Percentiles rank a stretch among this genome's conserved stretches.
phyloP scores from a whole-genome alignment of 1,284 basidiomycete species.

The Boletus sp. region DNA sequence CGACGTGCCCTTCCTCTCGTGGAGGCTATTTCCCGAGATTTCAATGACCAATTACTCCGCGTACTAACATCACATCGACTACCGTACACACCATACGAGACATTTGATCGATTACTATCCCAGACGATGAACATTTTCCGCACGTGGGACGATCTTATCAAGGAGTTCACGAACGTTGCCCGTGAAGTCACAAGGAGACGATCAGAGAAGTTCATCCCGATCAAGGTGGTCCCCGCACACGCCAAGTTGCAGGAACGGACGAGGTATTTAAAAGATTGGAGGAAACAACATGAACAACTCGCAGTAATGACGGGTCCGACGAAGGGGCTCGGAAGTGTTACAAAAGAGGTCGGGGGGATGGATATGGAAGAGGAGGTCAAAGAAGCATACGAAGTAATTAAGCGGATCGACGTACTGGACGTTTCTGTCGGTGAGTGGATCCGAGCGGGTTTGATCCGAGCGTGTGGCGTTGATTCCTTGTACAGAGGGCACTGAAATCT shows the following conservation, averaged over 20 bases:
- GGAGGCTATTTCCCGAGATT: conserved; percentile 96
- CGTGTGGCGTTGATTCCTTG: conserved; percentile 4
- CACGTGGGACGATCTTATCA: conserved; percentile 96
- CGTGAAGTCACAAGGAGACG: conserved; percentile 92
- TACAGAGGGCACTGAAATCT: conserved; percentile 94
- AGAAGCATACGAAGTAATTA: conserved; percentile 91
- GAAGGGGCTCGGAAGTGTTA: conserved; percentile 71
- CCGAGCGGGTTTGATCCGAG: not conserved
- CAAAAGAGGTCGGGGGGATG: conserved; percentile 76
- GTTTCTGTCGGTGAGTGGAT: conserved; percentile 70
- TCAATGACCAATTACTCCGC: conserved; percentile 91
- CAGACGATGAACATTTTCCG: conserved; percentile 83
- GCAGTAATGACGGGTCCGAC: conserved; percentile 97
- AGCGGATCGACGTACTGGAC: conserved; percentile 94
- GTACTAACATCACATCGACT: conserved; percentile 88
- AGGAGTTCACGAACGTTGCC: conserved; percentile 97
- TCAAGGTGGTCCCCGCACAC: conserved; percentile 92
- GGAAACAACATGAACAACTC: conserved; percentile 96
- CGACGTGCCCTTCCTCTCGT: conserved; percentile 93
- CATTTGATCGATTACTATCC: conserved; percentile 83
- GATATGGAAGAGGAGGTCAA: conserved; percentile 98
- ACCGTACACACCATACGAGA: conserved; percentile 91
- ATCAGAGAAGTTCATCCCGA: conserved; percentile 92
- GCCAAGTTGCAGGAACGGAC: conserved; percentile 88
- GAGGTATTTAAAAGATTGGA: conserved; percentile 86